Conservation (phyloP, 768 basidiomycete species). For the Mycena sanguinolenta region DNA sequence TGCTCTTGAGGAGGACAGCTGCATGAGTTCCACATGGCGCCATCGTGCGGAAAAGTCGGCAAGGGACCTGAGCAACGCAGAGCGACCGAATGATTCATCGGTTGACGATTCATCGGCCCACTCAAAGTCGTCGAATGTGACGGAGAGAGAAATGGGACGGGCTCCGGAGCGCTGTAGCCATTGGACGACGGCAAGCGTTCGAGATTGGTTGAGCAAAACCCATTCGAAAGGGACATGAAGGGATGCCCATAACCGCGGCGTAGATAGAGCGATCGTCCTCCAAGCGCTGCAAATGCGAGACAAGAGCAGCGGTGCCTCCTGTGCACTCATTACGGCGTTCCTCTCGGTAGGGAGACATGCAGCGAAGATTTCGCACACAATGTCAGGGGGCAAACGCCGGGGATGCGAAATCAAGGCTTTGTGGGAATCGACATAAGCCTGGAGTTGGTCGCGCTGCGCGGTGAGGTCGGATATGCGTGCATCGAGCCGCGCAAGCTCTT, state of each 20-base stretch:
- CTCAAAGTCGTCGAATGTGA: background rate
- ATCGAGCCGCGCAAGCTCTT: no score
- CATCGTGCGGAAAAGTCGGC: background rate
- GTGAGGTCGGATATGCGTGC: no score
- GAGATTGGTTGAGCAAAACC: background rate
- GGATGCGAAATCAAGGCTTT: no score
- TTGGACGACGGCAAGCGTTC: background rate
- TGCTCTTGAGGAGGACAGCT: background rate
- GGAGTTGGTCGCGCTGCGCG: no score
- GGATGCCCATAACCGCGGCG: background rate
- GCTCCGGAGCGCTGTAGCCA: background rate
- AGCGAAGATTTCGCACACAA: background rate
- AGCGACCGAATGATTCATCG: no score
- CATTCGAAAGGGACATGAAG: background rate
- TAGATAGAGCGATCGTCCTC: constrained; percentile 2
- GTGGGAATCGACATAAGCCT: no score
- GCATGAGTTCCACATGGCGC: background rate
- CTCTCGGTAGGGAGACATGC: constrained; percentile 18
- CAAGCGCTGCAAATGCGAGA: constrained; percentile 10
- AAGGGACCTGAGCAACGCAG: background rate
- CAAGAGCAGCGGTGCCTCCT: background rate
- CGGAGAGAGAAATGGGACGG: background rate
- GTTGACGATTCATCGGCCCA: background rate
- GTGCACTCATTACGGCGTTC: constrained; percentile 10
- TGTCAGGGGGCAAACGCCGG: no score